These are phyloP conservation scores for Fusarium multiceps DNA, from an alignment of 2,329 filamentous ascomycete genomes.

Conservation along the genomic window DNA sequence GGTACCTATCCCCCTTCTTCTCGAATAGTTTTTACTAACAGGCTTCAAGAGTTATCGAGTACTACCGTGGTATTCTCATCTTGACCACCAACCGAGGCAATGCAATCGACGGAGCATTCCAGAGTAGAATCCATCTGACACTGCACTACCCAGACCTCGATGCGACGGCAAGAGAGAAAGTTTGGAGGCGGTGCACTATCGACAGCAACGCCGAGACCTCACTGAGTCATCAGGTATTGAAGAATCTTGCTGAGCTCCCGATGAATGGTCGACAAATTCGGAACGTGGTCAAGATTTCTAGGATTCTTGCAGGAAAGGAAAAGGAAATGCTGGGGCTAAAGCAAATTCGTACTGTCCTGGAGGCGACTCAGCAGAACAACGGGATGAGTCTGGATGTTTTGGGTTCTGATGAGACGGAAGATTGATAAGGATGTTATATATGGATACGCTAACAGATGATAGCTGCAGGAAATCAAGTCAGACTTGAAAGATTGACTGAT, in stretches of 20 bases:
- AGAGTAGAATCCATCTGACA: neutral
- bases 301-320: neutral
- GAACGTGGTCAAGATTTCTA: neutral
- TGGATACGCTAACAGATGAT: neutral
- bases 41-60: neutral
- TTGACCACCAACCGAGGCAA: neutral
- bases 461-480: neutral
- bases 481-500: rapidly evolving
- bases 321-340: rapidly evolving
- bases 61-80: neutral
- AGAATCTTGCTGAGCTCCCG: neutral
- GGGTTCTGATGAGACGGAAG: neutral
- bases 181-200: neutral
- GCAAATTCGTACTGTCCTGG: neutral
- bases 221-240: neutral
- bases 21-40: neutral
- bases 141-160: neutral
- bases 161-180: neutral
- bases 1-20: neutral
- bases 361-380: neutral
- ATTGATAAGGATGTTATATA: neutral
- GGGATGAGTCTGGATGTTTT: neutral
- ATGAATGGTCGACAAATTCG: slow-evolving; percentile 4
- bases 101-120: neutral
- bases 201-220: neutral